Conservation (phyloP, 108 stramenopile genomes). For the Pseudonitzschia multiseries region DNA sequence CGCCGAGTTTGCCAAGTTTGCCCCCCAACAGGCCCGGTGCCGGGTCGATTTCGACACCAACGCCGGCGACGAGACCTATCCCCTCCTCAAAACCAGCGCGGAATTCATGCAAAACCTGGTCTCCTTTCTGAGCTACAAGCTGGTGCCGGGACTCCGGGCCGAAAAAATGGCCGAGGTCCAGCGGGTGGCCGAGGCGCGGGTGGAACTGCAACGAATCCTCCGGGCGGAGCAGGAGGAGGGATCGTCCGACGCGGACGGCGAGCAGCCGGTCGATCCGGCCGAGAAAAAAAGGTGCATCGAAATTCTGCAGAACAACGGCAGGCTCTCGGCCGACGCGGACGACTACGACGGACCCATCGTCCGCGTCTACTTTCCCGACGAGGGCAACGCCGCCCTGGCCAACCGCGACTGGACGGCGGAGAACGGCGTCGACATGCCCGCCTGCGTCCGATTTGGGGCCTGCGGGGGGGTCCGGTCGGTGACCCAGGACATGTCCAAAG, state of each 20-base stretch:
- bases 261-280: constrained; percentile 25
- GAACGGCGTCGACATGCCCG: constrained; percentile 49
- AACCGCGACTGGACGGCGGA: constrained; percentile 75
- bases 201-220: constrained; percentile 44
- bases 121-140: constrained; percentile 57
- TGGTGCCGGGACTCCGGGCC: constrained; percentile 65
- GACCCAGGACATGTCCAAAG: constrained; percentile 46
- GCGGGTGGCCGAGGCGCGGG: constrained; percentile 55
- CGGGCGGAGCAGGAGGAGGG: not conserved
- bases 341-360: constrained; percentile 56
- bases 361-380: constrained; percentile 90
- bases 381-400: constrained; percentile 90
- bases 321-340: constrained; percentile 26
- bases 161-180: constrained; percentile 56
- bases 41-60: constrained; percentile 93
- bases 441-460: constrained; percentile 70
- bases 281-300: constrained; percentile 19
- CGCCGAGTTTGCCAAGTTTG: constrained; percentile 33
- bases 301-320: constrained; percentile 55
- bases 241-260: constrained; percentile 17
- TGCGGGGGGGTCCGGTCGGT: constrained; percentile 64
- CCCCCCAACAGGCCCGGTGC: constrained; percentile 58
- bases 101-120: constrained; percentile 89
- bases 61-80: constrained; percentile 91
- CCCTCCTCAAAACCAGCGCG: constrained; percentile 77